These are phyloP conservation scores for Apiospora sp. DNA, from an alignment of 2,329 filamentous ascomycete species.

Conservation along the genomic window DNA sequence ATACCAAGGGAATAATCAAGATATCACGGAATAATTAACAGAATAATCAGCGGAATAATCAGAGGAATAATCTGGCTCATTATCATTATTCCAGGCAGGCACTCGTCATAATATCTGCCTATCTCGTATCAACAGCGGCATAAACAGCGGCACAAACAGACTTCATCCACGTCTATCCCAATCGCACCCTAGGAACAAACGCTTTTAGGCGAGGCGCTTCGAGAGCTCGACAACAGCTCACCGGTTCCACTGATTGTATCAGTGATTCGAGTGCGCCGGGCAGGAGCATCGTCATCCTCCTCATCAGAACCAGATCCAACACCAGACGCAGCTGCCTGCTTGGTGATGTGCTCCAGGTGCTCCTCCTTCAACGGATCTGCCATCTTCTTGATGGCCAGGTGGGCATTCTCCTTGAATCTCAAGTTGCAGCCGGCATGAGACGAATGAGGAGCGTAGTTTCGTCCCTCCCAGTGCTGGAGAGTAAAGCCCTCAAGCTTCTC, in stretches of 20 bases:
- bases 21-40: no score
- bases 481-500: constrained; percentile 31
- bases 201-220: not conserved
- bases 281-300: not conserved
- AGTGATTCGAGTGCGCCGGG: not conserved
- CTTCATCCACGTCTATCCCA: no score
- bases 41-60: no score
- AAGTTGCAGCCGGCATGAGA: not conserved
- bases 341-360: not conserved
- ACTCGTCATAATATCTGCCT: no score
- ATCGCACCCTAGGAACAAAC: not conserved
- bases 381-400: not conserved
- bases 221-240: not conserved
- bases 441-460: constrained; percentile 31
- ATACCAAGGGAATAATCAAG: no score
- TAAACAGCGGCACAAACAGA: no score
- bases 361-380: not conserved
- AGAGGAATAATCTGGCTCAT: no score
- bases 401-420: not conserved
- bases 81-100: no score
- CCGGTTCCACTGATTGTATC: constrained; percentile 10
- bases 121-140: no score
- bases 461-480: constrained; percentile 33
- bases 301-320: not conserved
- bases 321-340: not conserved